Conservation (phyloP, 306 rosid species). For the Cicer cuneatum region DNA sequence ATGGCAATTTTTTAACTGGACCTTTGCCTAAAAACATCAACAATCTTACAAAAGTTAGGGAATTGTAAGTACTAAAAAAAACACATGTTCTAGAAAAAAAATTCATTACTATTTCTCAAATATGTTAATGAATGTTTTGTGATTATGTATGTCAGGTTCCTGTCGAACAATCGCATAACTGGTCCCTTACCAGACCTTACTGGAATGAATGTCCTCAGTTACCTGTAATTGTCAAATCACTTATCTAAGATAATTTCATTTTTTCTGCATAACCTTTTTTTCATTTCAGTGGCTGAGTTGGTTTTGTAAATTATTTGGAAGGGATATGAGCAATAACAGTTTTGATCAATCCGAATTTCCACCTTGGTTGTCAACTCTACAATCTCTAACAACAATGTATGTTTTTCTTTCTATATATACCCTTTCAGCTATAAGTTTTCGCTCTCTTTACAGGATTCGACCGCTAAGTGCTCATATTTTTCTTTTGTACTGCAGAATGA, state of each 20-base stretch:
- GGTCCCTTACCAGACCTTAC: conserved; percentile 64
- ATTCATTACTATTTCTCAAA: not conserved
- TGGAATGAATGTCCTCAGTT: conserved; percentile 53
- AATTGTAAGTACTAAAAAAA: conserved; percentile 57
- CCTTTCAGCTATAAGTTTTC: not conserved
- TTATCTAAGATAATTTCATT: conserved; percentile 10
- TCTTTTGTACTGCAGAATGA: conserved; percentile 53
- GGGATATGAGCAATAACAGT: conserved; percentile 67
- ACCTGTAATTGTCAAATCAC: conserved; percentile 55
- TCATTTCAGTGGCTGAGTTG: conserved; percentile 28
- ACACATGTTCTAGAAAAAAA: not conserved
- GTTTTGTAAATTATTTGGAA: conserved; percentile 35
- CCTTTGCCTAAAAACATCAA: conserved; percentile 56
- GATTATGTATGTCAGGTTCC: conserved; percentile 50
- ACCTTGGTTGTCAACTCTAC: conserved; percentile 51
- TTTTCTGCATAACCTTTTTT: not conserved
- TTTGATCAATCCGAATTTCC: conserved; percentile 58
- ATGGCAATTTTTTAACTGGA: conserved; percentile 52
- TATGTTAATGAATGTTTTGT: conserved; percentile 20
- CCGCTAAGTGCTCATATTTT: conserved; percentile 31
- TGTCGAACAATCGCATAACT: conserved; percentile 66
- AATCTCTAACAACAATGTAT: conserved; percentile 67
- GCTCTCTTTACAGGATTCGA: conserved; percentile 5
- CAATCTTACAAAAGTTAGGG: conserved; percentile 48
- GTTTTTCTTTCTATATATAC: conserved; percentile 36